Evolutionary conservation across 768 basidiomycete species (phyloP).

Genomic region (Russula brevipes): DNA sequence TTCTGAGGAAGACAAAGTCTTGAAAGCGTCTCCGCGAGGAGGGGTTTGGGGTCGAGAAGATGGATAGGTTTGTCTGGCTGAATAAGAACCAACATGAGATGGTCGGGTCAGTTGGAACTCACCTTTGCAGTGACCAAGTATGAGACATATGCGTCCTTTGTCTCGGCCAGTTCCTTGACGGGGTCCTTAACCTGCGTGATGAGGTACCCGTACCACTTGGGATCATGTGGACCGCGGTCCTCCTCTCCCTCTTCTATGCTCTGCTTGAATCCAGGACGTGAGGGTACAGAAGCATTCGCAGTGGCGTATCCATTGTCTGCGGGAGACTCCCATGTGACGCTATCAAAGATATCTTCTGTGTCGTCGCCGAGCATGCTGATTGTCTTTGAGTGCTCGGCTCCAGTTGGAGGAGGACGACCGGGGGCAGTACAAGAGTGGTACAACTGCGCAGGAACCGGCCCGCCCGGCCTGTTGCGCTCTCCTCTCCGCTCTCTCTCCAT

Average conservation of each 20-base stretch:
- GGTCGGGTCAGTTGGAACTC: conserved; percentile 26
- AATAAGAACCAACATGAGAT: neutral
- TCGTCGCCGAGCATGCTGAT: conserved; percentile 71
- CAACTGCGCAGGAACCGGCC: neutral
- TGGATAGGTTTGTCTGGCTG: conserved; percentile 79
- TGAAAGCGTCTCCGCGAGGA: conserved; percentile 86
- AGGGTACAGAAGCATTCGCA: conserved; percentile 34
- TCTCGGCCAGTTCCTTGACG: conserved; percentile 92
- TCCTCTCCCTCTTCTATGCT: conserved; percentile 67
- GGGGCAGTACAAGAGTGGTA: neutral
- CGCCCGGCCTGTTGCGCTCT: conserved; percentile 5
- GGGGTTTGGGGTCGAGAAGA: conserved; percentile 72
- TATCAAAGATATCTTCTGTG: conserved; percentile 80
- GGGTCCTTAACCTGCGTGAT: conserved; percentile 84
- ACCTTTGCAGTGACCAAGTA: conserved; percentile 90
- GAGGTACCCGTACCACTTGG: conserved; percentile 88
- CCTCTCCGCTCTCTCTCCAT: conserved; percentile 17
- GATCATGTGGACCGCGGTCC: conserved; percentile 63
- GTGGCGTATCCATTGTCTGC: conserved; percentile 49
- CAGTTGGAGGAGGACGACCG: neutral
- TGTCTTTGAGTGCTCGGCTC: neutral
- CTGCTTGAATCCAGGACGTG: conserved; percentile 77
- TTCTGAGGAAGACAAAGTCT: conserved; percentile 91
- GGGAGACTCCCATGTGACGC: conserved; percentile 85
- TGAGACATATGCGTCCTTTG: conserved; percentile 95